phyloP scores from a whole-genome alignment of 805 yeast species.

The Metschnikowia noctiluminum region DNA sequence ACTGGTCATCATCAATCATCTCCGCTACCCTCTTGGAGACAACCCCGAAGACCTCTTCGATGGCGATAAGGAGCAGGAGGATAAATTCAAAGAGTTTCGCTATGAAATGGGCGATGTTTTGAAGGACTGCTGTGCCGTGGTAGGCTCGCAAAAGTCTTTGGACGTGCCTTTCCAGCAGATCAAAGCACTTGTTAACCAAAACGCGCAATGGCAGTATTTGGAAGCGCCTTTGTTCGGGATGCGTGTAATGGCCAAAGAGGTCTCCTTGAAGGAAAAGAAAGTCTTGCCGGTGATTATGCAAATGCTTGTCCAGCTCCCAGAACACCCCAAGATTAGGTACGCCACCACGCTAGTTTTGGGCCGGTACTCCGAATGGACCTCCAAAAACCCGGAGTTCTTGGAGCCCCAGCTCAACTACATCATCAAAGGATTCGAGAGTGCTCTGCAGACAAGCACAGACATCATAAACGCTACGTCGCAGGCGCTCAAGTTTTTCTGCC shows the following conservation, averaged over 20 bases:
- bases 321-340: conserved; percentile 81
- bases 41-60: conserved; percentile 48
- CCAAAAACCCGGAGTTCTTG: conserved; percentile 76
- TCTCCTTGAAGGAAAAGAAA: conserved; percentile 59
- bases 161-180: conserved; percentile 65
- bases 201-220: conserved; percentile 71
- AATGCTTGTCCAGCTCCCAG: conserved; percentile 66
- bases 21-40: conserved; percentile 62
- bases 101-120: conserved; percentile 98
- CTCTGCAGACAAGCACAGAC: conserved; percentile 28
- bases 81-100: conserved; percentile 88
- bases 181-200: conserved; percentile 34
- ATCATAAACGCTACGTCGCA: conserved; percentile 85
- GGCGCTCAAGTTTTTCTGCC: conserved; percentile 91
- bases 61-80: conserved; percentile 76
- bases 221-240: conserved; percentile 89
- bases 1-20: conserved; percentile 59
- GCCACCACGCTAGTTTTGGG: conserved; percentile 93
- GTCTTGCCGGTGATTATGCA: conserved; percentile 78
- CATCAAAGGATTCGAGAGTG: conserved; percentile 58
- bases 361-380: conserved; percentile 95
- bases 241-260: conserved; percentile 93
- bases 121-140: conserved; percentile 90
- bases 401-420: conserved; percentile 84
- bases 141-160: conserved; percentile 72